Evolutionary conservation across 1,284 basidiomycete genomes (phyloP).

Genomic region (Heterobasidion irregulare): DNA sequence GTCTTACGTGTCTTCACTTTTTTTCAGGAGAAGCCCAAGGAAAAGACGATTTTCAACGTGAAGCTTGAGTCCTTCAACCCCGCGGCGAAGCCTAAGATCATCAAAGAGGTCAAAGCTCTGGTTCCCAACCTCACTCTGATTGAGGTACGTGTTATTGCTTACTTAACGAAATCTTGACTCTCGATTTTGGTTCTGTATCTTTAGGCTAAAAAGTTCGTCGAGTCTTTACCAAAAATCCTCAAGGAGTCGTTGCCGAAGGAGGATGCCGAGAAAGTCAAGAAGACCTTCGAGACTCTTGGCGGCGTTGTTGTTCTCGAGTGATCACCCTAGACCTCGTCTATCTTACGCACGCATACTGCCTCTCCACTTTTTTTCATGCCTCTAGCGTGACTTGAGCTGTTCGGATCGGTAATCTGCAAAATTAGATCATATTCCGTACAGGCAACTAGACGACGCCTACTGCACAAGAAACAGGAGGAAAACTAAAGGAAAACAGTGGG

Average conservation of each 20-base stretch:
- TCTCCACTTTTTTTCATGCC: no score
- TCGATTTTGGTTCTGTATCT: conserved; percentile 6
- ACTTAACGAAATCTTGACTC: conserved; percentile 13
- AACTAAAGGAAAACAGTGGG: neutral
- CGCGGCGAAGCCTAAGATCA: conserved; percentile 91
- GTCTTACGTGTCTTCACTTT: neutral
- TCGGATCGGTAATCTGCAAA: no score
- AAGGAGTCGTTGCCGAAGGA: conserved; percentile 98
- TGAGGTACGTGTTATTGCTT: conserved; percentile 56
- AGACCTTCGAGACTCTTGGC: conserved; percentile 84
- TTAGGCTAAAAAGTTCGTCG: conserved; percentile 99
- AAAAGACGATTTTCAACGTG: conserved; percentile 97
- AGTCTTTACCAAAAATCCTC: conserved; percentile 87
- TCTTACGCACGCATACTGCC: neutral
- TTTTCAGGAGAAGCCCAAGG: conserved; percentile 88
- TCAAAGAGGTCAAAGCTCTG: conserved; percentile 94
- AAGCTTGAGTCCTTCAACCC: conserved; percentile 92
- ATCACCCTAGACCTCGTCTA: conserved; percentile 3
- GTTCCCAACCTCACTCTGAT: conserved; percentile 94
- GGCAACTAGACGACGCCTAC: neutral
- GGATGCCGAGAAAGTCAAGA: conserved; percentile 95
- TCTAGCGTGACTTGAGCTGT: no score
- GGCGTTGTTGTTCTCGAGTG: conserved; percentile 82
- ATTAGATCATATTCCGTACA: neutral
- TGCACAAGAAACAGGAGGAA: neutral